Base-by-base conservation (phyloP, 2,329 filamentous ascomycete species). In the Alternaria angustiovoidea region DNA sequence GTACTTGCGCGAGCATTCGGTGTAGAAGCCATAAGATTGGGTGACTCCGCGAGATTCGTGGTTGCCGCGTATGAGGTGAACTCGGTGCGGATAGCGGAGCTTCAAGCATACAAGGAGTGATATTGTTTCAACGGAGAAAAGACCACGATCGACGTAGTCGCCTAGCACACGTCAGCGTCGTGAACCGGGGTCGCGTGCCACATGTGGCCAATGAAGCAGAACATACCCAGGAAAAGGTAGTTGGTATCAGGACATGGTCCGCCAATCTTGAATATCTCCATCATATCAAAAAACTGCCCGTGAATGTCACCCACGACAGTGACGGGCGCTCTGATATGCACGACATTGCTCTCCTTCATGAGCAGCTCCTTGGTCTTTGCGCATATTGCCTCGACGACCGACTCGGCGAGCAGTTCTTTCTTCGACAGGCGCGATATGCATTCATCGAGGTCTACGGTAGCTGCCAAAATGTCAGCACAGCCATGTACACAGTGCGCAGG, bases 281-380 rank as follows among this genome's bases (percentile, higher is more conserved):
- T 95, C 82, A 99, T 88, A 80, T 99, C 95, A 80, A 94, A 98
- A 83, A 99, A 99, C 81, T 99, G 95, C 60, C 95, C 95, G 80
- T 99, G 95, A 69, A 99, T 99, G 79, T 99, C 95, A 68, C 95
- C 95, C 39, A 99, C 95, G 9, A 99, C 95, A 16, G 95, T 99
- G 60, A 99, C 93, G 2, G 95, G 95, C 32, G 95, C 94, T 71
- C 89, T 89, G 64, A 99, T 96, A 79, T 99, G 95, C 62, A 99
- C 95, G 64, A 99, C 95, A 81, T 99, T 99, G 87, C 94, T 98
- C 88, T 99, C 95, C 78, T 96, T 94, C 95, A 99, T 99, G 70
- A 99, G 87, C 71, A 99, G 86, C 84, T 99, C 95, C 78, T 99
- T 99, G 22, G 96, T 95, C 81, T 99, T 99, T 80, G 95, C 94